phyloP scores from a whole-genome alignment of 441 rosid species.

The Gossypium davidsonii region DNA sequence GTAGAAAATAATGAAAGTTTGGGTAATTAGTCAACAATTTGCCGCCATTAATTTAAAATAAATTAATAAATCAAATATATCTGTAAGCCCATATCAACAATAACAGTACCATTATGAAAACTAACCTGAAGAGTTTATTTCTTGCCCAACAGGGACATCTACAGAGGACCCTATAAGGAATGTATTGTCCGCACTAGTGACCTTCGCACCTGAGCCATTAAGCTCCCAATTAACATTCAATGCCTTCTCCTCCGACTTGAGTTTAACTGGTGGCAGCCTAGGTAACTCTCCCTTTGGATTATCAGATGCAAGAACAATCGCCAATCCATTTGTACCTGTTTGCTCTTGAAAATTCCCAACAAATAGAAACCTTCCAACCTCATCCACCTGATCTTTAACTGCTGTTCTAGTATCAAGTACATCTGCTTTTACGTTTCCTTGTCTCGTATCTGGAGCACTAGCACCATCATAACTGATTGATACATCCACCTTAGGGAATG shows the following conservation, averaged over 20 bases:
- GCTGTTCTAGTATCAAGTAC: slow-evolving; percentile 44
- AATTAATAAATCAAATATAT: neutral
- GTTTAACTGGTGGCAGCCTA: slow-evolving; percentile 61
- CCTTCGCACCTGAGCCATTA: slow-evolving; percentile 47
- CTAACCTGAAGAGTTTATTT: slow-evolving; percentile 78
- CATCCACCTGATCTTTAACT: slow-evolving; percentile 77
- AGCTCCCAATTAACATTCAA: slow-evolving; percentile 58
- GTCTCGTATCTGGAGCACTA: slow-evolving; percentile 39
- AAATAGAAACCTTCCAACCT: slow-evolving; percentile 65
- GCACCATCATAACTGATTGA: slow-evolving; percentile 35
- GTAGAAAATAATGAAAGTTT: neutral
- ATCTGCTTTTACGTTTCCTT: slow-evolving; percentile 60
- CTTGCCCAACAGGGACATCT: slow-evolving; percentile 91
- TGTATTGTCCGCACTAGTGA: slow-evolving; percentile 44
- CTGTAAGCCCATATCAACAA: neutral
- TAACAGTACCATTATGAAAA: neutral
- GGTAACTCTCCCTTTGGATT: slow-evolving; percentile 71
- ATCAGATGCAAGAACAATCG: slow-evolving; percentile 44
- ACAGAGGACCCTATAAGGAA: slow-evolving; percentile 70
- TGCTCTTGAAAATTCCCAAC: slow-evolving; percentile 55
- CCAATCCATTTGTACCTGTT: slow-evolving; percentile 33
- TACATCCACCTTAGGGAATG: slow-evolving; percentile 45
- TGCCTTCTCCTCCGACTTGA: slow-evolving; percentile 80
- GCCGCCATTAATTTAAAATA: neutral
- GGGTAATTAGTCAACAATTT: neutral